Base-by-base conservation (phyloP, 163 green algal genomes). In the Scenedesmus sp. region DNA sequence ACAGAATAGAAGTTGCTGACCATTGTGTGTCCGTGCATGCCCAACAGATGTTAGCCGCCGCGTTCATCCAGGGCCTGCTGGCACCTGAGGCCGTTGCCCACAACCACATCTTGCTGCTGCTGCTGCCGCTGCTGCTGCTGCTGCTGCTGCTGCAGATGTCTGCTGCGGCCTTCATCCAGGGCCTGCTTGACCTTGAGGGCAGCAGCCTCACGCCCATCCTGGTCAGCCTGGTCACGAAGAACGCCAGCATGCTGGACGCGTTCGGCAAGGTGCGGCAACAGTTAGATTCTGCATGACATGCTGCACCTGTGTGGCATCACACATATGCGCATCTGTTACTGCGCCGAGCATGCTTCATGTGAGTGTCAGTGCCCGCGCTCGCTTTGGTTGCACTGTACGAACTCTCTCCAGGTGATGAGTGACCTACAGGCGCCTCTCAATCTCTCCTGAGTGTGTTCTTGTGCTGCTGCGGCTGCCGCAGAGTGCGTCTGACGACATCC, bases 151-250 rank as follows among this genome's bases (percentile, higher is more conserved):
- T n/a, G 23, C 87, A 97, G 94, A 97, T 97, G 85, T 96, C 94
- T 34, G 96, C 96, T 3, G 96, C 96, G 26, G 96, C 96, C 13
- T 98, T 98, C 88, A 95, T 94, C 87, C 97, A 98, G 93, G 98
- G 97, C 10, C 95, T 99, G 92, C 94, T 99, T 26, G 98, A 99
- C 93, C 95, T 99, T 16, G 98, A 99, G 95, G 98, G 97, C 81
- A 94, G 91, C 76, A 97, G 95, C 52, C 96, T 99, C 9, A 99
- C 98, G 8, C 98, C 98, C 81, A 99, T 99, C 91, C 95, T 99
- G 52, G 98, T 98, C 67, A 96, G 93, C 82, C 95, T 99, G 89
- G 98, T 99, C 52, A 99, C 98, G 16, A 95, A 95, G 88, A 95
- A 99, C 88, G 97, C 97, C 7, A 95, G 94, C 91, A 98, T 99